Evolutionary conservation across 148 eudicot genomes (phyloP).

Genomic region (Hydrangea macrophylla): DNA sequence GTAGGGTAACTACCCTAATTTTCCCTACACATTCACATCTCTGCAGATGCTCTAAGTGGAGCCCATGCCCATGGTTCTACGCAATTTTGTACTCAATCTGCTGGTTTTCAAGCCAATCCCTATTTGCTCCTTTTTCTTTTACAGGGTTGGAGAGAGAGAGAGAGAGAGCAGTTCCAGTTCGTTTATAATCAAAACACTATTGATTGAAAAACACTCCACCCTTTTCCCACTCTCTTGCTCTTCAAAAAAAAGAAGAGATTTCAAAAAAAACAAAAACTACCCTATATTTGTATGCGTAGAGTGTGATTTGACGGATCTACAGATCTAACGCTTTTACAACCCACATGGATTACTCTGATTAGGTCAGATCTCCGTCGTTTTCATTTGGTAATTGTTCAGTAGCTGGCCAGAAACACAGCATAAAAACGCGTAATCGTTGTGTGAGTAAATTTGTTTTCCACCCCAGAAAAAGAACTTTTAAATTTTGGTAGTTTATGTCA

Average conservation of each 20-base stretch:
- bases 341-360: constrained; percentile 17
- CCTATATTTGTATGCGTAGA: constrained; percentile 21
- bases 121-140: too few species aligned
- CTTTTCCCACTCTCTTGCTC: too few species aligned
- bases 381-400: constrained; percentile 17
- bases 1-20: too few species aligned
- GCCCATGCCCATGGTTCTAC: too few species aligned
- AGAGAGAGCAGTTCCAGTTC: too few species aligned
- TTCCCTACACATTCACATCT: too few species aligned
- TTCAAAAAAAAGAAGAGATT: neutral
- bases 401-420: constrained; percentile 10
- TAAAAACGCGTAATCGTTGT: constrained; percentile 8
- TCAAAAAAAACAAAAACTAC: neutral
- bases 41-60: too few species aligned
- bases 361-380: constrained; percentile 34
- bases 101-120: too few species aligned
- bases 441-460: constrained; percentile 16
- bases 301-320: constrained; percentile 36
- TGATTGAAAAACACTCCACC: too few species aligned
- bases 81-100: too few species aligned
- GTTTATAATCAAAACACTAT: too few species aligned
- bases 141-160: too few species aligned
- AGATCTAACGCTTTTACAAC: constrained; percentile 33
- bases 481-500: neutral
- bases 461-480: neutral